Conservation (phyloP, 805 yeast species). For the Suhomyces pyralidae region DNA sequence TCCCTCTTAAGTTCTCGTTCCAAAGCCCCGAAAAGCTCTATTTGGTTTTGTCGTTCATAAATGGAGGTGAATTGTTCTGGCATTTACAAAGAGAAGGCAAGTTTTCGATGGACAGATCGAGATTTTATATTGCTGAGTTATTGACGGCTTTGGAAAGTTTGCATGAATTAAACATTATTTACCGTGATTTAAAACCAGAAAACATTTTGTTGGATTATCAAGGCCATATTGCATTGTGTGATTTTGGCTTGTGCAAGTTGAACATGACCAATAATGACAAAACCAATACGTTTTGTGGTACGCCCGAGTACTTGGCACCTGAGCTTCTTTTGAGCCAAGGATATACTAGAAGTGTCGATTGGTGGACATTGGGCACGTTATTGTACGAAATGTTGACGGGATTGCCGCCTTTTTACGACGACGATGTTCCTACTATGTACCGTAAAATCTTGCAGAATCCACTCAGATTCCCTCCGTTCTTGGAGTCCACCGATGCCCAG, state of each 20-base stretch:
- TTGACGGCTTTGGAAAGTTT: conserved; percentile 89
- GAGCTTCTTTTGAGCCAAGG: conserved; percentile 90
- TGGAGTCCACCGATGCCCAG: conserved; percentile 77
- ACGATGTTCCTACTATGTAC: conserved; percentile 90
- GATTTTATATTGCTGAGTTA: conserved; percentile 92
- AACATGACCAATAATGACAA: conserved; percentile 90
- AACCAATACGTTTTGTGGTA: conserved; percentile 93
- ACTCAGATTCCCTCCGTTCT: conserved; percentile 79
- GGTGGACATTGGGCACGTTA: conserved; percentile 97
- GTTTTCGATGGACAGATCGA: conserved; percentile 82
- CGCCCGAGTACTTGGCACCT: conserved; percentile 97
- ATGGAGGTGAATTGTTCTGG: conserved; percentile 95
- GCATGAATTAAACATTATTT: conserved; percentile 88
- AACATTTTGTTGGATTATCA: conserved; percentile 91
- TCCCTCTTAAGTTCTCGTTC: conserved; percentile 92
- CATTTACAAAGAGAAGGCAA: conserved; percentile 90
- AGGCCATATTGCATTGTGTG: conserved; percentile 97
- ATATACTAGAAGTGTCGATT: conserved; percentile 92
- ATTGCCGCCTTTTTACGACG: conserved; percentile 95
- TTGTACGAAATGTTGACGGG: conserved; percentile 96
- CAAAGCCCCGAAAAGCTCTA: conserved; percentile 96
- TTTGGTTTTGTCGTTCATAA: conserved; percentile 85
- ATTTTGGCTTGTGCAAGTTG: conserved; percentile 93
- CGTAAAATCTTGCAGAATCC: conserved; percentile 89
- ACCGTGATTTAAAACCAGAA: conserved; percentile 95